A percentile compares a stretch with the other conserved stretches of the same genome.
Conservation (phyloP, 306 rosid genomes). For the Cucumis hystrix region DNA sequence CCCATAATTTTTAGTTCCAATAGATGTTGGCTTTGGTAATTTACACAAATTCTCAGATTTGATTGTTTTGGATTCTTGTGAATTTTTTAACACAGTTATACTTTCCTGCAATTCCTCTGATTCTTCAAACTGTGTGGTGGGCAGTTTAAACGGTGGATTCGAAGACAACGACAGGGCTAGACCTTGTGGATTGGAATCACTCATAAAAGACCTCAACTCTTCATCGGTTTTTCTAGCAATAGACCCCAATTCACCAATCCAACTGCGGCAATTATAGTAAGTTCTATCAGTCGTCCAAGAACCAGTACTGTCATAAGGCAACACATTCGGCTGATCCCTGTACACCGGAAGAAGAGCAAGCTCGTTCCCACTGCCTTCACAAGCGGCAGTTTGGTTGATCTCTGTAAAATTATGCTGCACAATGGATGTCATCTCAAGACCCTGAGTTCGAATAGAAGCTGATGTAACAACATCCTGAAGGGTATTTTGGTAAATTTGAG, state of each 20-base stretch:
- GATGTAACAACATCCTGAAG: slow-evolving; percentile 42
- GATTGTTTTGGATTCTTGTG: slow-evolving; percentile 8
- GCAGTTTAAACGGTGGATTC: slow-evolving; percentile 31
- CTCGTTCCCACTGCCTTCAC: slow-evolving; percentile 27
- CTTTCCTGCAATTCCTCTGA: slow-evolving; percentile 21
- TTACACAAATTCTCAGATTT: slow-evolving; percentile 13
- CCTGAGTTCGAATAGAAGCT: slow-evolving; percentile 21
- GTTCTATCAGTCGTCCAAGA: slow-evolving; percentile 34
- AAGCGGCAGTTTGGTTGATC: slow-evolving; percentile 7
- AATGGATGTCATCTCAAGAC: slow-evolving; percentile 21
- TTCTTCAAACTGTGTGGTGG: slow-evolving; percentile 23
- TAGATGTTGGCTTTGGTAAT: slow-evolving; percentile 30
- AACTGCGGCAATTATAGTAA: slow-evolving; percentile 8
- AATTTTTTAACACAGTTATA: not conserved
- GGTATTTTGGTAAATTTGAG: slow-evolving; percentile 28
- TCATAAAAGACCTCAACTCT: slow-evolving; percentile 12
- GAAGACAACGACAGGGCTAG: slow-evolving; percentile 75
- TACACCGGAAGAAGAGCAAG: slow-evolving; percentile 26
- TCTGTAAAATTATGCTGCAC: slow-evolving; percentile 13
- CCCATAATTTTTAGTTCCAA: slow-evolving; percentile 31
- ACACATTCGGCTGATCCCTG: slow-evolving; percentile 22
- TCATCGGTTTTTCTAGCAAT: slow-evolving; percentile 9
- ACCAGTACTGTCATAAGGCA: slow-evolving; percentile 17
- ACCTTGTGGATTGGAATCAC: slow-evolving; percentile 55
- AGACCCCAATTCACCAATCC: slow-evolving; percentile 19